phyloP scores from a whole-genome alignment of 805 yeast genomes.

The Ogataea wickerhamii region DNA sequence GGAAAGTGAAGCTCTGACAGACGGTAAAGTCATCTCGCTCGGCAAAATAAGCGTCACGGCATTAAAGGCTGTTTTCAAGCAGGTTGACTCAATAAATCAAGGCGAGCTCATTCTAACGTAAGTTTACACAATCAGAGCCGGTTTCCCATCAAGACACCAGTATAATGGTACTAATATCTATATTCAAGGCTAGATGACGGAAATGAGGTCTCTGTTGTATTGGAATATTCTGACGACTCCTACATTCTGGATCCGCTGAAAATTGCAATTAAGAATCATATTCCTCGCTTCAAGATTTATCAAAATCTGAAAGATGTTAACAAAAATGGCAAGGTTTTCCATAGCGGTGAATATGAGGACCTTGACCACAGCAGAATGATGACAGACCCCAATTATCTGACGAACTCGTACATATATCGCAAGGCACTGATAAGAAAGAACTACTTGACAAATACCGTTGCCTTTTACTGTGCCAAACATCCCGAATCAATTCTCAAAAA shows the following conservation, averaged over 20 bases:
- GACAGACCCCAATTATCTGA: conserved; percentile 46
- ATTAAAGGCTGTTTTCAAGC: conserved; percentile 65
- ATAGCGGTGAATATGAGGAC: conserved; percentile 88
- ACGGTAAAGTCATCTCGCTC: conserved; percentile 64
- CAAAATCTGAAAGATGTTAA: conserved; percentile 6
- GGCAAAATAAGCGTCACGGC: conserved; percentile 68
- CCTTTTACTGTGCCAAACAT: conserved; percentile 66
- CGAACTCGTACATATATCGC: conserved; percentile 81
- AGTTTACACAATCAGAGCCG: too few species aligned
- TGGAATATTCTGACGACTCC: conserved; percentile 37
- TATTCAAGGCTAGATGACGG: too few species aligned
- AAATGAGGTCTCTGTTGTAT: conserved; percentile 25
- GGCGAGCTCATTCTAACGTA: conserved; percentile 59
- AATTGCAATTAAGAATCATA: conserved; percentile 32
- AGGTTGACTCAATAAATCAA: conserved; percentile 39
- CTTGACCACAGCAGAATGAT: conserved; percentile 67
- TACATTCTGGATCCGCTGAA: conserved; percentile 43
- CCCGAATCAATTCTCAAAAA: conserved; percentile 57
- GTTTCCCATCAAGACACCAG: too few species aligned
- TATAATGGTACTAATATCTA: too few species aligned
- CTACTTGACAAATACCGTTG: conserved; percentile 81
- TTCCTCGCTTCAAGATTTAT: conserved; percentile 7
- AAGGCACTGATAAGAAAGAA: conserved; percentile 91
- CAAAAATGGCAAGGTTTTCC: conserved; percentile 45
- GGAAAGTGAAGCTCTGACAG: conserved; percentile 47